A percentile compares a stretch with the other conserved stretches of the same genome.
Conservation (phyloP, 768 basidiomycete species). For the Phlebiopsis flavidoalba region DNA sequence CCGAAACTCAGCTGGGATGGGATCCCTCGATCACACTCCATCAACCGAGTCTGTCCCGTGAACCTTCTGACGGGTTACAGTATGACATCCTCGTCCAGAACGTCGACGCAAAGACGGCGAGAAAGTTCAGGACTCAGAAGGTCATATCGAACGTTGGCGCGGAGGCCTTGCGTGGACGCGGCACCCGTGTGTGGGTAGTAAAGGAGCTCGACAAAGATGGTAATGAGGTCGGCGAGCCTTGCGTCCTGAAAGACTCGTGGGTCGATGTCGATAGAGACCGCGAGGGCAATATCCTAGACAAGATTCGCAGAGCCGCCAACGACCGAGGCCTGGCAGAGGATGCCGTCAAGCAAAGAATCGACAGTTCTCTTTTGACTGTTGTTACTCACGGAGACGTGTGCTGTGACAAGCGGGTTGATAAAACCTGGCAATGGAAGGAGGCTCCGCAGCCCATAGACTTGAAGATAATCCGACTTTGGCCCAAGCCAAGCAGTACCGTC, state of each 20-base stretch:
- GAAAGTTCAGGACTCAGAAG: conserved; percentile 1
- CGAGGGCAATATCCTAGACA: background rate
- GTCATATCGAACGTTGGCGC: conserved; percentile 6
- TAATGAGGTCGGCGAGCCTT: background rate
- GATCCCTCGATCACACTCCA: background rate
- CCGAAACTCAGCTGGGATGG: background rate
- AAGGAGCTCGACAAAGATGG: background rate
- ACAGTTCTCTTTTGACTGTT: background rate
- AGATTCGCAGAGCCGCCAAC: background rate
- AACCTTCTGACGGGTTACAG: background rate
- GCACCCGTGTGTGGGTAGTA: conserved; percentile 14
- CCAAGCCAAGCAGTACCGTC: too few relatives aligned
- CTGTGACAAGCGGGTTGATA: background rate
- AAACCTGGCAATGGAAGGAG: background rate
- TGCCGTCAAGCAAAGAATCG: background rate
- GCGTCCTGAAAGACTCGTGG: conserved; percentile 12
- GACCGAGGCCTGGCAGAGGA: too few relatives aligned
- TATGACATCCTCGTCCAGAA: background rate
- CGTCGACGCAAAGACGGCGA: background rate
- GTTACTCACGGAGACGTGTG: background rate
- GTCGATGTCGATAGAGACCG: conserved; percentile 2
- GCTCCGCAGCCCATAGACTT: background rate
- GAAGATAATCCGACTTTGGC: background rate
- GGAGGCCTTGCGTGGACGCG: conserved; percentile 5
- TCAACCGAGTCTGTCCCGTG: background rate